Conservation (phyloP, 176 grass and related monocot genomes). For the Musa beccarii region DNA sequence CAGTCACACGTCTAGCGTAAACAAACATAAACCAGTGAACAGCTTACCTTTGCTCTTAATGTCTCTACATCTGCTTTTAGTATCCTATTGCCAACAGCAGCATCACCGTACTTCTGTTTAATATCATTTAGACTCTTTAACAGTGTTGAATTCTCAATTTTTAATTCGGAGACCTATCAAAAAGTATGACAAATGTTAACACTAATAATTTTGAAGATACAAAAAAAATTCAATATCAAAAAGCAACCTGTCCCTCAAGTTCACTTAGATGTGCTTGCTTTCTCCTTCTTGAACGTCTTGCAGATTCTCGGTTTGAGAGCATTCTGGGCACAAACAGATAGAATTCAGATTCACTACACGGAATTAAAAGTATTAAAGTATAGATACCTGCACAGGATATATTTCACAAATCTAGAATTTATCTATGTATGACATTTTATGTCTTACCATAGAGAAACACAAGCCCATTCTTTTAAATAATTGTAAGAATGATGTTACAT, state of each 20-base stretch:
- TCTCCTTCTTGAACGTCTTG: constrained; percentile 77
- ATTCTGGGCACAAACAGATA: constrained; percentile 35
- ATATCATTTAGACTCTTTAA: constrained; percentile 52
- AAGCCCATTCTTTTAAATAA: too few relatives aligned
- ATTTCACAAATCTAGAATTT: not conserved
- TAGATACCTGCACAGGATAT: not conserved
- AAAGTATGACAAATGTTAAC: not conserved
- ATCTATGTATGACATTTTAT: not conserved
- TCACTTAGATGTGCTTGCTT: constrained; percentile 76
- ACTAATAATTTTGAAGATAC: constrained; percentile 3
- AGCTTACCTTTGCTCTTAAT: constrained; percentile 57
- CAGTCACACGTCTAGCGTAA: not conserved
- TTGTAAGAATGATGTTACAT: not conserved
- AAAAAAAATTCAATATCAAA: constrained; percentile 2
- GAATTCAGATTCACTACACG: not conserved
- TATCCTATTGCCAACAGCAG: constrained; percentile 47
- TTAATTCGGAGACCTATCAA: constrained; percentile 53
- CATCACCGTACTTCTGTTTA: constrained; percentile 62
- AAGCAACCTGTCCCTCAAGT: constrained; percentile 55
- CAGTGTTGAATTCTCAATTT: constrained; percentile 59
- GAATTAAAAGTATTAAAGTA: not conserved
- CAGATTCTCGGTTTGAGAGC: constrained; percentile 91
- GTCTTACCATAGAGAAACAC: too few relatives aligned
- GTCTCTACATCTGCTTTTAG: constrained; percentile 65
- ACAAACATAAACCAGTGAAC: not conserved